Base-by-base conservation (phyloP, 164 flowering plant species). In the Hamamelis virginiana region DNA sequence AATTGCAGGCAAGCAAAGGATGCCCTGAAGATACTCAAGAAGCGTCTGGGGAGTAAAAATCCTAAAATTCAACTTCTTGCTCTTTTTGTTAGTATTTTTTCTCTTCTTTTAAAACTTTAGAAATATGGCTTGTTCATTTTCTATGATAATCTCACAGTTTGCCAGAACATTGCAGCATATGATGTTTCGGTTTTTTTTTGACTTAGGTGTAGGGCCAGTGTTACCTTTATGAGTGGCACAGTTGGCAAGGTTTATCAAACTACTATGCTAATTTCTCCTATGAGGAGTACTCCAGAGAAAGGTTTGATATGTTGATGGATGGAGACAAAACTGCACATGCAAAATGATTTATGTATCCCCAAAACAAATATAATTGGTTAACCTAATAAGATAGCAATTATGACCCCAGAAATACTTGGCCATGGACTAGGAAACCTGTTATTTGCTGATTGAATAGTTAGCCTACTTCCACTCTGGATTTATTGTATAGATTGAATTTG, bases 21-120 rank as follows among this genome's bases (percentile, higher is more conserved):
- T 80, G 96, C 95, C 41, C 28, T 96, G 79, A 96, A 93, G 87
- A 77, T 85, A 77, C 86, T 96, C 63, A 96, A 96, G 89, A 96
- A 93, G 88, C 97, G 89, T 1, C 81, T 96, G 21, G 91, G 86
- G 67, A 85, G 78, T 77, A 96, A 91, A 85, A 93, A 81, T 76
- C 87, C 99, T 41, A 81, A 91, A 73, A 83, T 87, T 72, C 99
- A 96, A 79, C 88, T 96, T 64, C 91, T 96, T 69, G 82, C 94
- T 69, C 90, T 96, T 67, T 84, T 84, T 82, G 99, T 96, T 48
- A 86, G 98, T 86, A 79, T 69, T 70, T 66, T 48, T 45, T n/a
- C 26, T 26, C 62, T 21, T 44, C 41, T n/a, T 47, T 15, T 33
- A 1, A 28, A 23, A 41, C 19, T 26, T 26, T 0, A 5, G 43